A percentile compares a stretch with the other conserved stretches of the same genome.
These are phyloP conservation scores for Clonostachys sp. DNA, from an alignment of 2,329 filamentous ascomycete genomes.

Conservation along the genomic window DNA sequence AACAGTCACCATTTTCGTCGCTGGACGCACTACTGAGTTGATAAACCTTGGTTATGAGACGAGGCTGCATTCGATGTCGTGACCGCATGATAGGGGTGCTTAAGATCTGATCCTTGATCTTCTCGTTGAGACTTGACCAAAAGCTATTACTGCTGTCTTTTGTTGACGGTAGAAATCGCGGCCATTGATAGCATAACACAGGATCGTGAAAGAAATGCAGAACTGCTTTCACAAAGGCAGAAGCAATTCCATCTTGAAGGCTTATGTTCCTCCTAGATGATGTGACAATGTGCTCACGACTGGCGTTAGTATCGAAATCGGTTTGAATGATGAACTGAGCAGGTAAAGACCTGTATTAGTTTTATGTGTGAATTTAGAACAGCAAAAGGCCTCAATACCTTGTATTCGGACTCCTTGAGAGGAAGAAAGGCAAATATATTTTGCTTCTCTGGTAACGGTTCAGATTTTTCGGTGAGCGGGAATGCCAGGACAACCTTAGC, in stretches of 20 bases:
- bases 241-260: conserved; percentile 25
- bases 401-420: conserved; percentile 33
- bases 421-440: conserved; percentile 41
- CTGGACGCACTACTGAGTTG: background rate
- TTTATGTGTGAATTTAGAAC: background rate
- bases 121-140: conserved; percentile 15
- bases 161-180: conserved; percentile 32
- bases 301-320: conserved; percentile 42
- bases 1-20: background rate
- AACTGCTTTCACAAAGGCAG: conserved; percentile 30
- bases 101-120: conserved; percentile 11
- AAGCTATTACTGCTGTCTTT: conserved; percentile 14
- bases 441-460: conserved; percentile 30
- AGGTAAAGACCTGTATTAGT: background rate
- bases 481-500: conserved; percentile 39
- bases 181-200: conserved; percentile 34
- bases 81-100: conserved; percentile 5
- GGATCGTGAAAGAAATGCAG: conserved; percentile 28
- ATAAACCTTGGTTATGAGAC: background rate
- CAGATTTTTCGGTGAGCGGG: conserved; percentile 22
- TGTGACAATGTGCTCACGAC: conserved; percentile 31
- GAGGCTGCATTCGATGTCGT: background rate
- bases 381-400: conserved; percentile 14
- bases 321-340: conserved; percentile 40
- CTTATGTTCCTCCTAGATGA: conserved; percentile 29